Conservation (phyloP, 192 early-diverging fungal species). For the Gryganskiella cystojenkinii region DNA sequence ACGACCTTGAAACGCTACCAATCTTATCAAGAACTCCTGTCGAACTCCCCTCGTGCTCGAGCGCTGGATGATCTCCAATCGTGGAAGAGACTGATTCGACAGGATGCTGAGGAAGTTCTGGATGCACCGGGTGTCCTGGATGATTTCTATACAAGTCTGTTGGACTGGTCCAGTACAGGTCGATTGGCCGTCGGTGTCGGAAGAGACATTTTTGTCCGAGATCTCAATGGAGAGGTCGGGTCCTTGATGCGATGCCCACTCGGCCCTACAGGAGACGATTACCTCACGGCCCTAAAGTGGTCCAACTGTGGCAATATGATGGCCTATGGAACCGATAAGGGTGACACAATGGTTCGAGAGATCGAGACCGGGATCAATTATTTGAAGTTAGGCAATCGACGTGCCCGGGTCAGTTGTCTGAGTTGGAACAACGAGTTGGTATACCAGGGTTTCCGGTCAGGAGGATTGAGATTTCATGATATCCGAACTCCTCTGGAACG, state of each 20-base stretch:
- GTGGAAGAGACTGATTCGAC: too few species aligned
- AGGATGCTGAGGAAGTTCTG: constrained; percentile 75
- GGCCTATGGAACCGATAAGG: constrained; percentile 79
- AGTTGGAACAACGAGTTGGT: constrained; percentile 88
- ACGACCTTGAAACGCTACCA: too few species aligned
- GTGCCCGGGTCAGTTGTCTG: constrained; percentile 83
- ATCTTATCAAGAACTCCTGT: too few species aligned
- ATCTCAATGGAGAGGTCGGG: constrained; percentile 75
- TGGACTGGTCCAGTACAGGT: constrained; percentile 91
- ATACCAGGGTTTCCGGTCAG: constrained; percentile 88
- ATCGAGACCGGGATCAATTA: constrained; percentile 77
- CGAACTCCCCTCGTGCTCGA: too few species aligned
- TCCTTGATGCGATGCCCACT: constrained; percentile 20
- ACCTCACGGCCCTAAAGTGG: constrained; percentile 85
- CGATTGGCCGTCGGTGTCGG: constrained; percentile 89
- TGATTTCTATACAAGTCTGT: constrained; percentile 95
- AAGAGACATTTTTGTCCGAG: constrained; percentile 91
- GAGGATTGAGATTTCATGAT: constrained; percentile 95
- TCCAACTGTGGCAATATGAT: constrained; percentile 70
- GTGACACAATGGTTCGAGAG: constrained; percentile 94
- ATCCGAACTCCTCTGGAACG: constrained; percentile 90
- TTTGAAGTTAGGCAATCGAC: constrained; percentile 86
- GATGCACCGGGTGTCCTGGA: constrained; percentile 92
- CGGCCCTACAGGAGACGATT: constrained; percentile 48
- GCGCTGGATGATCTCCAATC: too few species aligned